Evolutionary conservation across 208 protist species (phyloP).

Genomic region (Leishmania major): DNA sequence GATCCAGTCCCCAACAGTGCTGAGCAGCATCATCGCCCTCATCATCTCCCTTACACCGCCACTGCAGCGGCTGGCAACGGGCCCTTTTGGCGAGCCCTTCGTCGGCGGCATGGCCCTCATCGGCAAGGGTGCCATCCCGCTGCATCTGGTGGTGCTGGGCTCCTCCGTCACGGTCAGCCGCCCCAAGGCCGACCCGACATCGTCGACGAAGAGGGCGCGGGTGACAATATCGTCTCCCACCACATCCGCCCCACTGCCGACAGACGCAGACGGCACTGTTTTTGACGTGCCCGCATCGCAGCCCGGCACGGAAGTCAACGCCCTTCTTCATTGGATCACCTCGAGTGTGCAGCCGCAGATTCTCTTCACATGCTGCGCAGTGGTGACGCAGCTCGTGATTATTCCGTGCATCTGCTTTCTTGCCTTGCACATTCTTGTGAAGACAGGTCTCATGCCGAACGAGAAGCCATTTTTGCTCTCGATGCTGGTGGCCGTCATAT

Average conservation of each 20-base stretch:
- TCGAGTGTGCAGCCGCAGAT: constrained; percentile 21
- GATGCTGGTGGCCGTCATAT: constrained; percentile 62
- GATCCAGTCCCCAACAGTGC: constrained; percentile 50
- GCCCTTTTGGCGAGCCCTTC: constrained; percentile 38
- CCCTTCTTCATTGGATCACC: constrained; percentile 13
- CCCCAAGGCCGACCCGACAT: constrained; percentile 11
- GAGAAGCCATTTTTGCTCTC: constrained; percentile 61
- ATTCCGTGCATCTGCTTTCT: constrained; percentile 59
- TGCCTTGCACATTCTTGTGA: constrained; percentile 54
- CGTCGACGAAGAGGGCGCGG: not conserved
- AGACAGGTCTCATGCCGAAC: constrained; percentile 39
- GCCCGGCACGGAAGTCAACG: constrained; percentile 1
- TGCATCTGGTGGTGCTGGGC: constrained; percentile 67
- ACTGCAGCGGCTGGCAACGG: constrained; percentile 62
- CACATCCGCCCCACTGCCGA: not conserved
- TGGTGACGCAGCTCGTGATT: constrained; percentile 56
- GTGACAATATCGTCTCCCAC: not conserved
- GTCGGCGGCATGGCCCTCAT: constrained; percentile 60
- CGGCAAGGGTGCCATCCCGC: constrained; percentile 58
- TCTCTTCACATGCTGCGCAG: constrained; percentile 42
- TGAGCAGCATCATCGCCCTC: constrained; percentile 51
- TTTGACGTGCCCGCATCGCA: constrained; percentile 10
- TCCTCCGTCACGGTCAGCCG: constrained; percentile 41
- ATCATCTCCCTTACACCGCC: constrained; percentile 67
- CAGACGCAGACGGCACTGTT: constrained; percentile 5